Evolutionary conservation across 2,329 filamentous ascomycete species (phyloP).

Genomic region (Ascochyta lentis): DNA sequence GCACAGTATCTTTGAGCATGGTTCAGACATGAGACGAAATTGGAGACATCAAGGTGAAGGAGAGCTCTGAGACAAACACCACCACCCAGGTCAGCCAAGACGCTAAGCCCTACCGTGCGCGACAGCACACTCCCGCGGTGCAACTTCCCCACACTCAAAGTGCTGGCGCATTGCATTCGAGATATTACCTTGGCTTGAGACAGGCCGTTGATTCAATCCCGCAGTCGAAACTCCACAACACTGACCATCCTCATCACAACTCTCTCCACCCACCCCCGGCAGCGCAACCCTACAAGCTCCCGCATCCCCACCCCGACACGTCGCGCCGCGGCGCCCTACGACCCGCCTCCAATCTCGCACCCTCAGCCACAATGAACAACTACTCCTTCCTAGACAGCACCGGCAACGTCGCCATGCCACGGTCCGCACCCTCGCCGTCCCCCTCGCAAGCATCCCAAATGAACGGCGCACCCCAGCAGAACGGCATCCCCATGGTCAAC

Average conservation of each 20-base stretch:
- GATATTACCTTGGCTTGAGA: too few species aligned
- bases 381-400: conserved; percentile 47
- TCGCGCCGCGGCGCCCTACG: conserved; percentile 16
- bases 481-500: conserved; percentile 49
- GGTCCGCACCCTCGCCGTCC: conserved; percentile 44
- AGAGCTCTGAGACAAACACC: not conserved
- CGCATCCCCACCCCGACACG: conserved; percentile 16
- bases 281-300: conserved; percentile 12
- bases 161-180: conserved; percentile 5
- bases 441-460: conserved; percentile 35
- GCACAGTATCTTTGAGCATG: not conserved
- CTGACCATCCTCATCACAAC: not conserved
- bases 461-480: conserved; percentile 39
- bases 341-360: conserved; percentile 2
- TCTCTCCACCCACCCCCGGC: not conserved
- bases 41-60: not conserved
- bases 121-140: conserved; percentile 17
- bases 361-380: conserved; percentile 40
- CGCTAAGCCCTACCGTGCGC: conserved; percentile 5
- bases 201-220: not conserved
- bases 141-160: conserved; percentile 8
- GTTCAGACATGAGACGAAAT: conserved; percentile 1
- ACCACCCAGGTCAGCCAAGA: conserved; percentile 1
- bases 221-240: not conserved
- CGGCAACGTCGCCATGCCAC: conserved; percentile 33